phyloP scores from a whole-genome alignment of 2,329 filamentous ascomycete species.

The Colletotrichum euphorbiae region DNA sequence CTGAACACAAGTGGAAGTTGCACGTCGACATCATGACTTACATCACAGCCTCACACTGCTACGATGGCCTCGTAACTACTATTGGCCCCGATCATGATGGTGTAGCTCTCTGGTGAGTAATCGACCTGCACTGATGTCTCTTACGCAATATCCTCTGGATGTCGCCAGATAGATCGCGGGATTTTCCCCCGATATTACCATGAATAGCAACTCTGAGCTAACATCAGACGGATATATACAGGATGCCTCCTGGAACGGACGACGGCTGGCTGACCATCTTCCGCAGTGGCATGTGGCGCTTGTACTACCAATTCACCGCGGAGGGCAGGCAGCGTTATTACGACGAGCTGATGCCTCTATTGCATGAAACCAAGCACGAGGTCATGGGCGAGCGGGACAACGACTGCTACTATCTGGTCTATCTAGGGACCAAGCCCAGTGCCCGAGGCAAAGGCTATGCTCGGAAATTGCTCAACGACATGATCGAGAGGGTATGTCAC shows the following conservation, averaged over 20 bases:
- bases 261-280: slow-evolving; percentile 78
- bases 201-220: slow-evolving; percentile 14
- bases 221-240: slow-evolving; percentile 48
- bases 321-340: slow-evolving; percentile 83
- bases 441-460: slow-evolving; percentile 80
- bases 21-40: slow-evolving; percentile 84
- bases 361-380: slow-evolving; percentile 77
- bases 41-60: slow-evolving; percentile 79
- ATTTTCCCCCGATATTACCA: not conserved
- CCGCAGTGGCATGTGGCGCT: slow-evolving; percentile 81
- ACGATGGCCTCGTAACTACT: slow-evolving; percentile 79
- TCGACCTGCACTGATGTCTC: not conserved
- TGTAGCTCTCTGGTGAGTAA: slow-evolving; percentile 80
- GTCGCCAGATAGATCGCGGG: not conserved
- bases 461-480: slow-evolving; percentile 75
- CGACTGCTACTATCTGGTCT: slow-evolving; percentile 84
- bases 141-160: too few species aligned
- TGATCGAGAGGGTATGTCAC: slow-evolving; percentile 69
- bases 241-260: slow-evolving; percentile 80
- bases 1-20: slow-evolving; percentile 79
- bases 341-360: slow-evolving; percentile 78
- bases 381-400: slow-evolving; percentile 75
- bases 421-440: slow-evolving; percentile 79
- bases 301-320: slow-evolving; percentile 77
- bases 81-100: slow-evolving; percentile 82